Evolutionary conservation across 2,329 filamentous ascomycete genomes (phyloP), one percentile per base, ranked within the genome.

Genomic region (Fusarium duplospermum): DNA sequence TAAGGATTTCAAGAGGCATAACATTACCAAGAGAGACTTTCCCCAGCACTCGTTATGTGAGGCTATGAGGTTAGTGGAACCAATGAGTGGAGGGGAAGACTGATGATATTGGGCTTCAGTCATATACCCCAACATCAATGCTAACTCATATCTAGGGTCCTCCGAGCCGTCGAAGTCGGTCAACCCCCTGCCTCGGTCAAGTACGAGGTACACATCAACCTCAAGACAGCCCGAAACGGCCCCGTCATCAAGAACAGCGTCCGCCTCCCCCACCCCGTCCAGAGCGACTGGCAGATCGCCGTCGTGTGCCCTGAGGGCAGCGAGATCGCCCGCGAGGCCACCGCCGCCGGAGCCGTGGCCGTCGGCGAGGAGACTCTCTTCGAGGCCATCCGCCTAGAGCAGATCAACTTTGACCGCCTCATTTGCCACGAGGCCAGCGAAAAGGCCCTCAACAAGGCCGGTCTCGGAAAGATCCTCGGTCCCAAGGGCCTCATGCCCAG

Each of bases 401-500:
- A 91, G 42, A 93, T 98, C 73, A 90, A 94, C 29, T 99, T 98
- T 81, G 96, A 98, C 82, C 89, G 94, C 64, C 93, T 95, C 72
- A 91, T 99, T 77, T 97, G 94, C 84, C 95, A 98, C 83, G 87
- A 89, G 60, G 91, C 94, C 77, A 95, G 92, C 76, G 87, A 96
- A 76, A 88, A 89, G 62, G 94, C 93, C 66, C 86, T 99, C 79
- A 93, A 92, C 81, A 95, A 96, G 86, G 93, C 95, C 38, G 90
- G 89, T 1, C 83, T 99, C 72, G 96, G 93, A 73, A 89, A 92
- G 74, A 89, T 98, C 50, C 87, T 99, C 22, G 96, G 96, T 79
- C 96, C 97, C 54, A 92, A 90, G 83, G 95, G 95, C 4, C 84
- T 99, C 80, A 98, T 99, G 96, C 96, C 96, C 7, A 97, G 90